Evolutionary conservation across 2,329 filamentous ascomycete genomes (phyloP).

Genomic region (Colletotrichum karsti): DNA sequence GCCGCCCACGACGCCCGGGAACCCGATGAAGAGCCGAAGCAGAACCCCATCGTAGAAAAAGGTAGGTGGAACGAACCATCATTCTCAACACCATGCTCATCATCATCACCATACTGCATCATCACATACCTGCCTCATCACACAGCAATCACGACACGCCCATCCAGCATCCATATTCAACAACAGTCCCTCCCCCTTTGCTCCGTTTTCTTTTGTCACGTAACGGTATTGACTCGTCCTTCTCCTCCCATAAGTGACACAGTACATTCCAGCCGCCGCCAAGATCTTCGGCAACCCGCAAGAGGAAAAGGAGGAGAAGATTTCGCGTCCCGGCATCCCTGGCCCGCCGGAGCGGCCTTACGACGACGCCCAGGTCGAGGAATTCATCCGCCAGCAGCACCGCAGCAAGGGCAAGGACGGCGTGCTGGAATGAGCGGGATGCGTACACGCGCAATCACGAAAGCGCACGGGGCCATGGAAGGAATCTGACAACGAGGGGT

Average conservation of each 20-base stretch:
- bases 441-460: no score
- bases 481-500: no score
- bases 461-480: no score
- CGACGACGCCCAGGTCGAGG: constrained; percentile 59
- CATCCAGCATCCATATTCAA: neutral
- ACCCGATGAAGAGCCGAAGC: constrained; percentile 32
- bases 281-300: constrained; percentile 49
- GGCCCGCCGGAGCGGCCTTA: constrained; percentile 53
- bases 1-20: constrained; percentile 45
- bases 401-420: constrained; percentile 49
- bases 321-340: constrained; percentile 35
- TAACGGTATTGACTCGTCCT: constrained; percentile 12
- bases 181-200: neutral
- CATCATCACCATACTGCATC: neutral
- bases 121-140: neutral
- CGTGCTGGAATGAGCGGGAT: constrained; percentile 28
- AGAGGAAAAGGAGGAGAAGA: constrained; percentile 31
- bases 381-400: constrained; percentile 63
- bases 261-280: constrained; percentile 52
- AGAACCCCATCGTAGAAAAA: constrained; percentile 52
- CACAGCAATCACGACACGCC: neutral
- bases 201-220: neutral
- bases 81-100: neutral
- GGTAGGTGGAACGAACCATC: constrained; percentile 38
- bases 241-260: constrained; percentile 42